Evolutionary conservation across 139 green algal species (phyloP).

Genomic region (Medakamo hakoo): DNA sequence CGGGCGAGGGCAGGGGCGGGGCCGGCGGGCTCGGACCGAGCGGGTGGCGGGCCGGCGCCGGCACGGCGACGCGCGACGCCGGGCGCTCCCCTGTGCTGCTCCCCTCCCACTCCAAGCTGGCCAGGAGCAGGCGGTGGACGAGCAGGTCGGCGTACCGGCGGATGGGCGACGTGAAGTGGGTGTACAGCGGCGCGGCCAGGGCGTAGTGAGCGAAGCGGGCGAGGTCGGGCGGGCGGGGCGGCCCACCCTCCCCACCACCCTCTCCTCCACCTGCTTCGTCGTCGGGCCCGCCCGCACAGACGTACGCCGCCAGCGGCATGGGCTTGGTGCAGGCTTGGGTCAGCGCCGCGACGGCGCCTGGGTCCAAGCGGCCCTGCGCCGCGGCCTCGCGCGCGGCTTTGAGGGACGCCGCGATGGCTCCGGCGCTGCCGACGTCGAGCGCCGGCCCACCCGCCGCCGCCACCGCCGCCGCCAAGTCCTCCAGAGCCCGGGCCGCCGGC

Average conservation of each 20-base stretch:
- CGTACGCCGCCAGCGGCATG: slow-evolving; percentile 65
- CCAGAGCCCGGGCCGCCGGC: slow-evolving; percentile 43
- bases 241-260: too few relatives aligned
- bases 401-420: slow-evolving; percentile 24
- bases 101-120: too few relatives aligned
- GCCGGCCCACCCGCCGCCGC: slow-evolving; percentile 14
- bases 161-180: slow-evolving; percentile 72
- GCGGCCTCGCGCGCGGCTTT: slow-evolving; percentile 18
- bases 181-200: slow-evolving; percentile 32
- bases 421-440: slow-evolving; percentile 34
- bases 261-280: neutral
- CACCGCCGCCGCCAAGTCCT: slow-evolving; percentile 21
- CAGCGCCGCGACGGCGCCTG: slow-evolving; percentile 24
- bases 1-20: slow-evolving; percentile 4
- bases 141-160: slow-evolving; percentile 86
- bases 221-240: neutral
- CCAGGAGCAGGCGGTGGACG: slow-evolving; percentile 77
- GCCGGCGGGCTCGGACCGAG: neutral
- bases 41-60: neutral
- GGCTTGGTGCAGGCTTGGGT: slow-evolving; percentile 67
- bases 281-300: slow-evolving; percentile 16
- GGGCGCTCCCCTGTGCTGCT: slow-evolving; percentile 8
- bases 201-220: slow-evolving; percentile 12
- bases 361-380: neutral
- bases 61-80: slow-evolving; percentile 32